Conservation (phyloP, 2,329 filamentous ascomycete species). For the Chaetomiaceae sp. region DNA sequence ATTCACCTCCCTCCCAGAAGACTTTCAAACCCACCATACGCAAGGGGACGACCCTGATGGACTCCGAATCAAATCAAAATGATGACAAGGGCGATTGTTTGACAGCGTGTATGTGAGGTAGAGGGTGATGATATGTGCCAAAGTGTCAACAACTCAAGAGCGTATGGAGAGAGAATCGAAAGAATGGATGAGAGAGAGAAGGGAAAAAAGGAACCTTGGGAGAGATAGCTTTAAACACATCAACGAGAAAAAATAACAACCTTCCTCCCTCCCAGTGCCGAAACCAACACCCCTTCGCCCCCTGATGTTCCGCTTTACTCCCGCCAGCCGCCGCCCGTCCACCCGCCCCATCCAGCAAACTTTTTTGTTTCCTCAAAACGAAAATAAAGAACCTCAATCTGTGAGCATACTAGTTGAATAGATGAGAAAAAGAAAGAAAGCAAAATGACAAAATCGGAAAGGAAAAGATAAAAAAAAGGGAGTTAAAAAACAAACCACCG, state of each 20-base stretch:
- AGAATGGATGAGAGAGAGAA: constrained; percentile 6
- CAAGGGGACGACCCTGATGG: too few relatives aligned
- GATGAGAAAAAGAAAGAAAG: constrained; percentile 17
- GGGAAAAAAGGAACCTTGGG: background rate
- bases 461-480: constrained; percentile 5
- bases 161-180: constrained; percentile 8
- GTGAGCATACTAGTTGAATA: constrained; percentile 12
- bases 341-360: constrained; percentile 11
- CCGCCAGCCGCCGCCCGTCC: constrained; percentile 10
- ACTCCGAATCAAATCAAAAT: too few relatives aligned
- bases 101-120: background rate
- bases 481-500: constrained; percentile 19
- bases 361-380: constrained; percentile 17
- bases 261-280: constrained; percentile 18
- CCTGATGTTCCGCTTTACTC: constrained; percentile 23
- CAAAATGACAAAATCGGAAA: constrained; percentile 18
- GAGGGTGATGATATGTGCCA: background rate
- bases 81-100: too few relatives aligned
- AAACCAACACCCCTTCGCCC: constrained; percentile 26
- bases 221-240: constrained; percentile 9
- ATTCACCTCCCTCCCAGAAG: too few relatives aligned
- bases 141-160: background rate
- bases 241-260: constrained; percentile 15
- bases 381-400: constrained; percentile 22
- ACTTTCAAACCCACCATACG: too few relatives aligned